Base-by-base conservation (phyloP, 1,284 basidiomycete genomes). In the Heliocybe sulcata region DNA sequence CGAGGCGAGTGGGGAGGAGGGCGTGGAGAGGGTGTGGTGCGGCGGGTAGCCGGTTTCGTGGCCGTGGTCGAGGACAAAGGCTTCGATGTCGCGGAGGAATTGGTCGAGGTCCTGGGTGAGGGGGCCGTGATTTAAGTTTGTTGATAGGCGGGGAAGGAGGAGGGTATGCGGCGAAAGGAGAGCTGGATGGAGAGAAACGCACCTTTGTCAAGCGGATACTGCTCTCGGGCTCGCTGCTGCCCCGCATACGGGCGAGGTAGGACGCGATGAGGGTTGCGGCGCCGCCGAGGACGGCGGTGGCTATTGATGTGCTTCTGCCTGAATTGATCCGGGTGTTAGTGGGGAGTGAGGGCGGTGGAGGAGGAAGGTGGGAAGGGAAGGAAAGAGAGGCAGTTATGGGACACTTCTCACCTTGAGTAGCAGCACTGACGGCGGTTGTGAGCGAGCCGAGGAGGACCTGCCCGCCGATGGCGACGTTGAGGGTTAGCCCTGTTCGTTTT, bases 201-300 rank as follows among this genome's bases (percentile, higher is more conserved):
- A 47, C 45, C 45, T 47, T 47, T 19, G 45, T 47, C 45, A 19
- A 11, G 9, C 19, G n/a, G 23, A 47, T 47, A 25, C 45, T 47
- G 10, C 9, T 9, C 9, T 51, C 49, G 27, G 86, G 86, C 63
- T 89, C 85, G 54, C 78, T 77, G 0, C 82, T 81, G 4, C 85
- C 83, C 33, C 85, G 79, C 45, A 77, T 73, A 19, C 82, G 80
- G 4, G 87, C 86, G 27, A 88, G 72, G 65, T 85, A 88, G 1
- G 85, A 84, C 31, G 86, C 85, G 16, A 83, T 77, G 27, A 87
- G 48, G 0, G 86, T 89, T 2, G 85, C 67, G 16, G 82, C 56
- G 14, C 81, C 85, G 54, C 85, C 73, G 26, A 75, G 66, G 53
- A 65, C 58, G 2, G 63, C 60, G 4, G 65, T 65, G 50, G 67